phyloP scores from a whole-genome alignment of 2,329 filamentous ascomycete species.

The Myriosclerotinia curreyana region DNA sequence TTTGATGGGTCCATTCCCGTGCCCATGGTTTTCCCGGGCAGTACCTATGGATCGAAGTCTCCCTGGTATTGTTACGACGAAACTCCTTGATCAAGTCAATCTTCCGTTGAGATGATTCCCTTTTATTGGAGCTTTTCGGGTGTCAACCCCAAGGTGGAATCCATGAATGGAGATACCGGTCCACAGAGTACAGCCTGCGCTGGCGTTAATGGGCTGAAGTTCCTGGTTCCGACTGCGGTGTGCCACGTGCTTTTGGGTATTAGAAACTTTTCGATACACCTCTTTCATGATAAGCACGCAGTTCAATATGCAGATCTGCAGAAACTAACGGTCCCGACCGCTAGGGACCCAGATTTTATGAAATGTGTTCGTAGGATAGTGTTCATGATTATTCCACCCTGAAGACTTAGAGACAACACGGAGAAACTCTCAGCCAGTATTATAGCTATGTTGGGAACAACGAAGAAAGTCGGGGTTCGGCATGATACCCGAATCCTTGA shows the following conservation, averaged over 20 bases:
- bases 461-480: neutral
- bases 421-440: slow-evolving; percentile 8
- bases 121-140: neutral
- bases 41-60: slow-evolving; percentile 36
- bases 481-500: slow-evolving; percentile 2
- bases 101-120: slow-evolving; percentile 14
- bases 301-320: slow-evolving; percentile 9
- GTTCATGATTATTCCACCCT: neutral
- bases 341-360: slow-evolving; percentile 3
- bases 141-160: neutral
- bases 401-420: neutral
- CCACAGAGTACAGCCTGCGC: neutral
- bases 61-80: slow-evolving; percentile 38
- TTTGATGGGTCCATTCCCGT: slow-evolving; percentile 59
- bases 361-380: slow-evolving; percentile 12
- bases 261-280: neutral
- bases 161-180: neutral
- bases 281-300: slow-evolving; percentile 13
- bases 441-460: neutral
- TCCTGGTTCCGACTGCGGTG: slow-evolving; percentile 14
- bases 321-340: neutral
- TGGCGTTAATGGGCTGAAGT: neutral
- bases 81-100: slow-evolving; percentile 13
- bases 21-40: slow-evolving; percentile 61
- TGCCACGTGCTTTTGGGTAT: slow-evolving; percentile 15